Conservation (phyloP, 257 asterid genomes). For the Gentiana dahurica region DNA sequence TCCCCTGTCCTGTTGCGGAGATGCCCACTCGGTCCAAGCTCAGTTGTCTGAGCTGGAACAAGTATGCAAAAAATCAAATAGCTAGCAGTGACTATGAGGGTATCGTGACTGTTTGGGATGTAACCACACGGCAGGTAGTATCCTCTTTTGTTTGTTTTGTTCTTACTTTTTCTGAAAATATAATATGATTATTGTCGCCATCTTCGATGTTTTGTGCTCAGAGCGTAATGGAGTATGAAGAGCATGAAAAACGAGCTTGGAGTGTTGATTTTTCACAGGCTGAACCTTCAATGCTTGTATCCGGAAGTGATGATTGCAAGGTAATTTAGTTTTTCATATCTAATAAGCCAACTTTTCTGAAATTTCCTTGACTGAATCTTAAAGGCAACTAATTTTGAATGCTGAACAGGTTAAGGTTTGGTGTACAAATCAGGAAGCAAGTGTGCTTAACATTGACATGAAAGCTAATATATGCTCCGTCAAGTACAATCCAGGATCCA, state of each 20-base stretch:
- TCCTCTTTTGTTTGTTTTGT: constrained; percentile 4
- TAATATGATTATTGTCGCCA: constrained; percentile 2
- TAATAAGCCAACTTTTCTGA: neutral
- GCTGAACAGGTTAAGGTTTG: constrained; percentile 68
- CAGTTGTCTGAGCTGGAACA: constrained; percentile 92
- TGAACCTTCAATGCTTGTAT: constrained; percentile 83
- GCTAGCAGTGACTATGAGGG: constrained; percentile 97
- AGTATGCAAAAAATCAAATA: constrained; percentile 52
- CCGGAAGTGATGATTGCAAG: constrained; percentile 95
- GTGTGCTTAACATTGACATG: constrained; percentile 76
- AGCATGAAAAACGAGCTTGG: constrained; percentile 95
- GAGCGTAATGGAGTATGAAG: constrained; percentile 95
- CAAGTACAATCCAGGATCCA: constrained; percentile 85
- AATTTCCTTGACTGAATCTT: too few species aligned
- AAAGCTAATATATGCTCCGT: constrained; percentile 91
- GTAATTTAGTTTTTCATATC: constrained; percentile 16
- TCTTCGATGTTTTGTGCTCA: constrained; percentile 9
- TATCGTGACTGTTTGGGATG: constrained; percentile 88
- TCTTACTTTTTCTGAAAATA: constrained; percentile 4
- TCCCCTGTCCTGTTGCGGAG: constrained; percentile 71
- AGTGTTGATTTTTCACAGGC: constrained; percentile 79
- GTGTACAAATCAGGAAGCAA: constrained; percentile 83
- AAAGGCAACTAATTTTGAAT: neutral
- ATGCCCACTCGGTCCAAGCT: constrained; percentile 76
- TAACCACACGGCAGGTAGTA: constrained; percentile 73